Evolutionary conservation across 163 green algal species (phyloP).

Genomic region (Scenedesmus sp.): DNA sequence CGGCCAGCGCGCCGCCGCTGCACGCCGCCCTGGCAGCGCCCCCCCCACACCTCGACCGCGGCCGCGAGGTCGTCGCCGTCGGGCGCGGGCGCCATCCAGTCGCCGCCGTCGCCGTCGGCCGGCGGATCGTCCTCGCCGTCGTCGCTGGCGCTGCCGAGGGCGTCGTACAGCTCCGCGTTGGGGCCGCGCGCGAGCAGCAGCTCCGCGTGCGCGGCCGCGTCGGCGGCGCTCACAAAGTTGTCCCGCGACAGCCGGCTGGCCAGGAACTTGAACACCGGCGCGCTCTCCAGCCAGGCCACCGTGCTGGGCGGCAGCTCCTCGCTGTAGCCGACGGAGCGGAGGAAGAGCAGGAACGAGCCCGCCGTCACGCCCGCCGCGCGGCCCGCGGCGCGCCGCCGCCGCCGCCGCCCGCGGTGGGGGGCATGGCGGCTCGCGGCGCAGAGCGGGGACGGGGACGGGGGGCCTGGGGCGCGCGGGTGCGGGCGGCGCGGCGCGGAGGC

Average conservation of each 20-base stretch:
- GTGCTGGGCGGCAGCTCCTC: slow-evolving; percentile 40
- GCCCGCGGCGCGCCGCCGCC: no score
- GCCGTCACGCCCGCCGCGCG: slow-evolving; percentile 2
- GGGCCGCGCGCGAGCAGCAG: slow-evolving; percentile 29
- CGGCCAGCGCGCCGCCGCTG: no score
- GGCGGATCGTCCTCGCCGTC: slow-evolving; percentile 14
- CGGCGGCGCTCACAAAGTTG: slow-evolving; percentile 31
- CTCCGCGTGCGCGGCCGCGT: slow-evolving; percentile 21
- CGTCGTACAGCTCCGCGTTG: slow-evolving; percentile 22
- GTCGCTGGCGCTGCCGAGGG: slow-evolving; percentile 1
- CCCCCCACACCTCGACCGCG: no score
- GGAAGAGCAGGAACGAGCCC: slow-evolving; percentile 34
- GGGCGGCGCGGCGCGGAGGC: no score
- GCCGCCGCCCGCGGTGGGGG: no score
- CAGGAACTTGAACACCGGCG: slow-evolving; percentile 32
- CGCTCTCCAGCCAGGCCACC: slow-evolving; percentile 37
- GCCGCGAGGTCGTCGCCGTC: no score
- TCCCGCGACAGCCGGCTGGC: slow-evolving; percentile 6
- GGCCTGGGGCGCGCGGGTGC: no score
- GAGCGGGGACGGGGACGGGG: no score
- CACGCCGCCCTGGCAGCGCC: no score
- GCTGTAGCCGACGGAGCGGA: slow-evolving; percentile 26
- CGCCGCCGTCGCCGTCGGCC: no score
- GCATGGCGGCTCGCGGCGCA: no score
- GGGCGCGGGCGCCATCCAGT: no score